phyloP scores from a whole-genome alignment of 305 asterid genomes.

The Ilex paraguariensis region DNA sequence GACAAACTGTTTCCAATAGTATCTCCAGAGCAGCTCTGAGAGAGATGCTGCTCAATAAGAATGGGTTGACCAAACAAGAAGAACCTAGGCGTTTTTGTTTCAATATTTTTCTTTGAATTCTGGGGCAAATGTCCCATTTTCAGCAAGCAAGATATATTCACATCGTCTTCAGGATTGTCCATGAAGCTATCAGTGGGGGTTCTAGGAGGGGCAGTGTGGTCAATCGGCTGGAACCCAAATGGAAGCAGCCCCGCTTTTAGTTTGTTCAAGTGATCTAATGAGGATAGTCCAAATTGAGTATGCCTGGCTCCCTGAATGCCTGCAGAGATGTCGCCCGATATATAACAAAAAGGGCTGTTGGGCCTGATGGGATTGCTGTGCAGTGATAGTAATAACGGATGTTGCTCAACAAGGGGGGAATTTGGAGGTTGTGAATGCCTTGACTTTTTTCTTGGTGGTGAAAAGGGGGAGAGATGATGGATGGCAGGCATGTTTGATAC shows the following conservation, averaged over 20 bases:
- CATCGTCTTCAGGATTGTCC: conserved; percentile 17
- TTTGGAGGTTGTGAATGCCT: conserved; percentile 52
- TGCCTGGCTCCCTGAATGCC: conserved; percentile 99
- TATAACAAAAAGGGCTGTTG: conserved; percentile 67
- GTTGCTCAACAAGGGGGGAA: conserved; percentile 39
- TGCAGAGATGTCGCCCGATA: conserved; percentile 54
- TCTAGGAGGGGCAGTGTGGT: conserved; percentile 17
- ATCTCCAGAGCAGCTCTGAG: conserved; percentile 38
- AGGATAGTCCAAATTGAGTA: conserved; percentile 37
- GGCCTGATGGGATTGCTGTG: conserved; percentile 52
- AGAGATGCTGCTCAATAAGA: conserved; percentile 65
- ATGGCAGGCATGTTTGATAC: conserved; percentile 48
- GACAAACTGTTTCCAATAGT: conserved; percentile 24
- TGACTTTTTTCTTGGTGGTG: conserved; percentile 68
- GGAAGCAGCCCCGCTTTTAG: conserved; percentile 48
- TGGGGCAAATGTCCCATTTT: conserved; percentile 35
- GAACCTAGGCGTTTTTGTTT: conserved; percentile 38
- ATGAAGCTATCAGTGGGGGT: conserved; percentile 7
- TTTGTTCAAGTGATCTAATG: conserved; percentile 43
- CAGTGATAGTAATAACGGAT: conserved; percentile 24
- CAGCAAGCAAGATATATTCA: conserved; percentile 36
- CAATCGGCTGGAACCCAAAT: conserved; percentile 36
- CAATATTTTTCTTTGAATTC: conserved; percentile 17
- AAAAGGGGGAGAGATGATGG: conserved; percentile 53
- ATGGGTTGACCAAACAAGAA: conserved; percentile 74